Evolutionary conservation across 768 basidiomycete species (phyloP), one percentile per base, ranked within the genome.

Genomic region (Tulasnella sp.): DNA sequence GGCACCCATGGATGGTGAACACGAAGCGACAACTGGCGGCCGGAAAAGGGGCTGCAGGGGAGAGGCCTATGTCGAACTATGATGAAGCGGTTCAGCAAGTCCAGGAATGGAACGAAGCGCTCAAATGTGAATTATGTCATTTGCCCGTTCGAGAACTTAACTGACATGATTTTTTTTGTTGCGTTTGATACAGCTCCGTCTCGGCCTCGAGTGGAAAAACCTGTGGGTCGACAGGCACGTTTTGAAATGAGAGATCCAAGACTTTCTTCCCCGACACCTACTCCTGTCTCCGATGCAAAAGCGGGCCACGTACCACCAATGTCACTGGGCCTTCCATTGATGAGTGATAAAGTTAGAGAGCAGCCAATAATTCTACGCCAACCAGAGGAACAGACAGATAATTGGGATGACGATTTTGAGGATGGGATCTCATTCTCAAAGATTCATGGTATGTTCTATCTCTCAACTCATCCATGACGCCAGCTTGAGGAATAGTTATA

Each of bases 391-490:
- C 84, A 87, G 62, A 84, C 81, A 1, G 91, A 95, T 62, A 93
- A 91, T 57, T 99, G 95, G 95, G 95, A 99, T 60, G 88, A 91
- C 57, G 95, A 99, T 61, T 99, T 99, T 57, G 89, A 91, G 62
- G 89, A 88, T 57, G 89, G 83, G 1, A 90, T 91, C 29, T 89
- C 88, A 0, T 76, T 87, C 47, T 78, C 81, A 6, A 93, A 91
- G 64, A 64, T 92, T 27, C 83, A 83, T 69, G 80, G 78, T 73
- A 56, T 47, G 58, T 49, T 5, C 29, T 34, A 20, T 50, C 27
- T 41, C 37, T 46, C 48, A 9, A 20, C 28, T 12, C 9, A 37
- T 31, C 53, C 12, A 24, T 45, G 20, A 3, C 13, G 31, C 34
- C 12, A 20, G 25, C 19, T 31, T 49, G 48, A 49, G 15, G 22